Evolutionary conservation across 75 land plant species (phyloP).

Genomic region (Picea sitchensis): DNA sequence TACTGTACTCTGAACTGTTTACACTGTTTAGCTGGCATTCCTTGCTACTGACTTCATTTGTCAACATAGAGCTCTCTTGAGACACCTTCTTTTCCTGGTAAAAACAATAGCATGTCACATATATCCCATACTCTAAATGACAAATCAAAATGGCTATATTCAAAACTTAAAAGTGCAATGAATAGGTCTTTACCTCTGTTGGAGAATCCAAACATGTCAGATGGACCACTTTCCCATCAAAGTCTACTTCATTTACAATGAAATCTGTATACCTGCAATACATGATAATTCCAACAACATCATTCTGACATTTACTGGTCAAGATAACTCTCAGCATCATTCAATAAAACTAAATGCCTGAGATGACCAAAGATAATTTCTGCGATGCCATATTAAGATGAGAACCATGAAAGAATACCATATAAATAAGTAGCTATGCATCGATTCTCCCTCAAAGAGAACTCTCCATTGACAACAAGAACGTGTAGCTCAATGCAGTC

Average conservation of each 20-base stretch:
- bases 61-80: slow-evolving; percentile 8
- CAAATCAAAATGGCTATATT: not conserved
- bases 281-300: not conserved
- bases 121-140: not conserved
- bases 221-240: slow-evolving; percentile 62
- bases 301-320: not conserved
- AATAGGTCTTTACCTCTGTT: slow-evolving; percentile 38
- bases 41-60: slow-evolving; percentile 15
- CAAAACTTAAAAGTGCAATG: not conserved
- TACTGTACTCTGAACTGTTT: slow-evolving; percentile 17
- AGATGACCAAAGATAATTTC: not conserved
- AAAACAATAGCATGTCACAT: not conserved
- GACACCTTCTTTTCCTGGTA: not conserved
- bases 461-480: not conserved
- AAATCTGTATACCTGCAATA: slow-evolving; percentile 81
- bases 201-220: slow-evolving; percentile 70
- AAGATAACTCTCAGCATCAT: slow-evolving; percentile 3
- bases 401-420: not conserved
- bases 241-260: slow-evolving; percentile 90
- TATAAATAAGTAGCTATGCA: not conserved
- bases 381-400: not conserved
- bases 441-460: not conserved
- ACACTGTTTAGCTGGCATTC: slow-evolving; percentile 13
- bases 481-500: no score
- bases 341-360: not conserved